Base-by-base conservation (phyloP, 768 basidiomycete genomes). In the Trametes elegans region DNA sequence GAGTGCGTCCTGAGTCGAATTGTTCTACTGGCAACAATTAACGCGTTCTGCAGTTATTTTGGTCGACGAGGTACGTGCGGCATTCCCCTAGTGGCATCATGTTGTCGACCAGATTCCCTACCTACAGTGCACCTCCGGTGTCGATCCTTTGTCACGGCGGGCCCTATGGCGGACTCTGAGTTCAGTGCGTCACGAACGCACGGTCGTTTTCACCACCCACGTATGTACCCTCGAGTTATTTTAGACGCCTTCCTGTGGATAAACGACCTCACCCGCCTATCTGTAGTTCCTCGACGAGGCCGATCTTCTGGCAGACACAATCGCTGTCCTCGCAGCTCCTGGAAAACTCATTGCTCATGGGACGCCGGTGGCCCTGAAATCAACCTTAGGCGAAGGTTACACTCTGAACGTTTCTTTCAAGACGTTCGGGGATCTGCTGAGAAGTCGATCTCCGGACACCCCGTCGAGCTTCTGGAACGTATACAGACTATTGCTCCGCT, bases 171-270 rank as follows among this genome's bases (percentile, higher is more conserved):
- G 83, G 50, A 85, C 83, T 0, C 70, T 93, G 51, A 88, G 80
- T 3, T 77, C 82, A 3, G 81, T 87, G 53, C 79, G 84, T 13
- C 73, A 84, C 29, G 82, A 85, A 38, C 74, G 86, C 43, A 83
- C 84, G 0, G 82, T 91, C 32, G 73, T 91, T 2, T 85, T 90
- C 66, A 91, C 90, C 0, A 93, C 89, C 0, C 90, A 91, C 70
- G 86, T 85, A 66, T 49, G 82, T 64, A n/a, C n/a, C n/a, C n/a
- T n/a, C n/a, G n/a, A n/a, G n/a, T n/a, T n/a, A n/a, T n/a, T n/a
- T n/a, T n/a, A n/a, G n/a, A n/a, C n/a, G n/a, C n/a, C n/a, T n/a
- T n/a, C n/a, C n/a, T n/a, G n/a, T n/a, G n/a, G n/a, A n/a, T n/a
- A n/a, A n/a, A n/a, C n/a, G n/a, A n/a, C n/a, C n/a, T 50, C 55